Evolutionary conservation across 1,284 basidiomycete genomes (phyloP), one percentile per base, ranked within the genome.

Genomic region (Pholiota adiposa): DNA sequence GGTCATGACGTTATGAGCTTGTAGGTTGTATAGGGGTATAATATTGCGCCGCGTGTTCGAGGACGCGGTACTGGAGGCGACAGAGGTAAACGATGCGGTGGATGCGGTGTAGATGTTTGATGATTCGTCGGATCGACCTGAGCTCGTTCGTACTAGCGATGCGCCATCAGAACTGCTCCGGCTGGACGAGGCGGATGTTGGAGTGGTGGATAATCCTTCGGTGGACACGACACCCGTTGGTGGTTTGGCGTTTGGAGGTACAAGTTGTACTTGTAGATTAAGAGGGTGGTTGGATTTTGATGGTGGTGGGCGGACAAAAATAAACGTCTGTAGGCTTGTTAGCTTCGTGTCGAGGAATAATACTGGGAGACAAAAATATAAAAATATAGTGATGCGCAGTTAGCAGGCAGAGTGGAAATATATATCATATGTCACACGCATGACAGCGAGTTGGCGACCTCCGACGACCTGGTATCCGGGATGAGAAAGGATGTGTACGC

Each of bases 251-350:
- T 83, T 80, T 0, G 89, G 88, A 12, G 90, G 90, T 8, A 97
- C 90, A 31, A 98, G 87, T 73, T 98, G 96, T 5, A 98, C 89
- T 72, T 98, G 96, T 1, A 98, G 83, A 72, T 97, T 97, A 51
- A 97, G 81, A 0, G 95, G 93, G 67, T 97, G 94, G 66, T 92
- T 92, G 18, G 87, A 83, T 71, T 89, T 89, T 14, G 89, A 85
- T 0, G 94, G 91, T 1, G 94, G 94, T 1, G 92, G 92, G 53
- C 93, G 85, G 48, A 94, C 93, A 67, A 93, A 85, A 61, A 93
- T 89, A 74, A 94, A 94, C 0, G 90, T 93, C 93, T 96, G 62
- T 5, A 48, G 11, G n/a, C 27, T 34, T 16, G 25, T 58, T 21
- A 58, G 40, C 33, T 21, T 46, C 33, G 33, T 41, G 25, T 46